Base-by-base conservation (phyloP, 2,329 filamentous ascomycete genomes). In the Calonectria pseudoreteaudii region DNA sequence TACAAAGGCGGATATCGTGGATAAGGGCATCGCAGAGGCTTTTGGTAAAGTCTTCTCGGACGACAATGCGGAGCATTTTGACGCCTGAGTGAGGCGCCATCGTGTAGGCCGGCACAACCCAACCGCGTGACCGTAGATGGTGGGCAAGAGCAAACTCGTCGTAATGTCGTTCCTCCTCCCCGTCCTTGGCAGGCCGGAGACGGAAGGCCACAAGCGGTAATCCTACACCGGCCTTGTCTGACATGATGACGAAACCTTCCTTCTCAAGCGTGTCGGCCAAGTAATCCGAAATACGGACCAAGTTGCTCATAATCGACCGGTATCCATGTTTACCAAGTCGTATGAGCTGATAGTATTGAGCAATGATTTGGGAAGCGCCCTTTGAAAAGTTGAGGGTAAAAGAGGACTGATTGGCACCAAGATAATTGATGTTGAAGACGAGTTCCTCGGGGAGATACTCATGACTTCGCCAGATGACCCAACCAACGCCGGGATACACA, bases 361-460 rank as follows among this genome's bases (percentile, higher is more conserved):
- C 96, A 75, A 98, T 98, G 81, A 98, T 94, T 83, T 98, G 96
- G 7, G 94, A 95, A 13, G 96, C 96, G 70, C 96, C 96, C 84
- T 98, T 98, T 82, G 94, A 97, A 88, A 98, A 98, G 89, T 98
- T 98, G 72, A 98, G 92, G 0, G 96, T 98, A 87, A 98, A 98
- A 3, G 95, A 98, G 2, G 95, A 94, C 84, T 98, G 96, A 82
- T 98, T 95, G 14, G 96, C 96, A 64, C 96, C 96, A 9, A 98
- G 93, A 86, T 98, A 98, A 90, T 98, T 98, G 90, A 98, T 98
- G 89, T 98, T 98, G 91, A 98, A 98, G 80, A 98, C 95, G 26
- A 98, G 92, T 81, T 98, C 96, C 82, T 96, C 90, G 7, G 96
- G 96, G 3, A 98, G 90, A 85, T 90, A 97, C 83, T 97, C 93